Base-by-base conservation (phyloP, 495 filamentous ascomycete species). In the Trichoderma virens region DNA sequence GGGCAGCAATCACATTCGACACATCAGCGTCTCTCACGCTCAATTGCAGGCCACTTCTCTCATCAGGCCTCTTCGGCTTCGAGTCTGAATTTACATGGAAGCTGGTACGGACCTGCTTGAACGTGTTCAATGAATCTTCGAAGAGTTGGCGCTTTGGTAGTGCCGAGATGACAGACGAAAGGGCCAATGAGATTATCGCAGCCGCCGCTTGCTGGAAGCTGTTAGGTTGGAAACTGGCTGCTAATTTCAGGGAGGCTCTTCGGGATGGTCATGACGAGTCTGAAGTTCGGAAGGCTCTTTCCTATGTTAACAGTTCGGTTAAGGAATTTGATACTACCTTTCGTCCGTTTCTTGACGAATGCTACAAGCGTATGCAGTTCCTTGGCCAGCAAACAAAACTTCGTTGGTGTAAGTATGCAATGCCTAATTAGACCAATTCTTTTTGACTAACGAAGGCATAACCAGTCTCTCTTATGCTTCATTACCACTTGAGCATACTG, bases 1-100 rank as follows among this genome's bases (percentile, higher is more conserved):
- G 59, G 59, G 59, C 59, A 30, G 59, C 59, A 28, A 28, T 61
- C 59, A 61, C 59, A 11, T 61, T 61, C 31, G 59, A 61, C 59
- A 61, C 59, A 18, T 61, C 59, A 11, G 59, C 59, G 13, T 61
- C 59, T 32, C 31, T 61, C 5, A 61, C 59, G n/a, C 59, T 61
- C 30, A 61, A 61, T 32, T 31, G 59, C 31, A 28, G 59, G n/a
- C 32, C 59, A 18, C 59, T 61, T 1, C 59, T 61, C 9, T 61
- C 59, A 3, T 61, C 59, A 13, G 59, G 59, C 7, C 59, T 61
- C 59, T 61, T 61, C 20, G 59, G 59, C 59, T 61, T 31, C 27
- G 59, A 61, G n/a, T 28, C 27, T 28, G 59, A 61, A 18, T 35
- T 61, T 28, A 31, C 59, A 20, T 61, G 59, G 59, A 28, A 32